A percentile compares a stretch with the other conserved stretches of the same genome.
phyloP scores from a whole-genome alignment of 2,329 filamentous ascomycete species.

The Knufia petricola region DNA sequence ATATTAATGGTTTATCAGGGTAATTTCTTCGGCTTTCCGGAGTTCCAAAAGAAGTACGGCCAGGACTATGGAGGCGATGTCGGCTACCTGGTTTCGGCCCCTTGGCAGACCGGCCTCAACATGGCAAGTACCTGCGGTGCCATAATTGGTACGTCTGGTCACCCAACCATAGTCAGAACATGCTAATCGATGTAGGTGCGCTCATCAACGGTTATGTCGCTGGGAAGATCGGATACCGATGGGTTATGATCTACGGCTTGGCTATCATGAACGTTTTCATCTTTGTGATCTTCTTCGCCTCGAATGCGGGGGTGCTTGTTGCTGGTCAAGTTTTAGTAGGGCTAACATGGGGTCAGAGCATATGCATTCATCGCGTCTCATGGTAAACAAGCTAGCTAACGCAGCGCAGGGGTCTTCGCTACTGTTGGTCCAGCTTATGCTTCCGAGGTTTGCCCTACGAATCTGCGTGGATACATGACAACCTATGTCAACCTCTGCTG shows the following conservation, averaged over 20 bases:
- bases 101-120: slow-evolving; percentile 48
- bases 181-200: slow-evolving; percentile 21
- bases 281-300: slow-evolving; percentile 43
- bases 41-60: slow-evolving; percentile 35
- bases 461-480: slow-evolving; percentile 36
- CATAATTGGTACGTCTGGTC: slow-evolving; percentile 38
- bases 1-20: not conserved
- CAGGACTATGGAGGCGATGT: slow-evolving; percentile 28
- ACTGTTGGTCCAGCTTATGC: slow-evolving; percentile 38
- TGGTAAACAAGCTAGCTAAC: no score
- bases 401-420: slow-evolving; percentile 34
- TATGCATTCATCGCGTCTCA: no score
- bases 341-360: slow-evolving; percentile 10
- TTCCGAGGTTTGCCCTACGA: slow-evolving; percentile 39
- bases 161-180: no score
- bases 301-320: slow-evolving; percentile 35
- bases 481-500: slow-evolving; percentile 40
- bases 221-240: slow-evolving; percentile 34
- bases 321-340: slow-evolving; percentile 39
- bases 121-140: slow-evolving; percentile 36
- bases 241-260: slow-evolving; percentile 37
- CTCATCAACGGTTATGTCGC: slow-evolving; percentile 26
- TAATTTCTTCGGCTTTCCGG: slow-evolving; percentile 56
- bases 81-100: slow-evolving; percentile 40
- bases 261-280: slow-evolving; percentile 36